phyloP scores from a whole-genome alignment of 371 early-diverging fungal species.

The Rhizopus sp. region DNA sequence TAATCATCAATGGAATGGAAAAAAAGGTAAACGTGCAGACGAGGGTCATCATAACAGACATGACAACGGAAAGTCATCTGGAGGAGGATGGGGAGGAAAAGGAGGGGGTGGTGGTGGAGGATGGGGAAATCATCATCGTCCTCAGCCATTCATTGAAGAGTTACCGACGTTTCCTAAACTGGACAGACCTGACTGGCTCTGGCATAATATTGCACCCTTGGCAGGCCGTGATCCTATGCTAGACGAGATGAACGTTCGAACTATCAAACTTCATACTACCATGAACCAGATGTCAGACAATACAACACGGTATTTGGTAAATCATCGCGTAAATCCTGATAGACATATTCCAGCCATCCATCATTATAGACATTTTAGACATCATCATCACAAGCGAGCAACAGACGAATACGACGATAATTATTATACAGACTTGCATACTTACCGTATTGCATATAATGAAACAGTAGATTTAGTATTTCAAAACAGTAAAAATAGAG shows the following conservation, averaged over 20 bases:
- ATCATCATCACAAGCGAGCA: background rate
- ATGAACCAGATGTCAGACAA: slow-evolving; percentile 15
- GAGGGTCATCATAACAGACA: background rate
- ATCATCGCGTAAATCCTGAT: slow-evolving; percentile 20
- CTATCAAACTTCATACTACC: slow-evolving; percentile 25
- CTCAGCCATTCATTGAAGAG: slow-evolving; percentile 5
- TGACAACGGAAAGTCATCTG: background rate
- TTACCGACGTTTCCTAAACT: slow-evolving; percentile 21
- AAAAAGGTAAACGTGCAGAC: background rate
- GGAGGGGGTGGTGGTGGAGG: slow-evolving; percentile 8
- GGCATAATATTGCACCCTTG: slow-evolving; percentile 17
- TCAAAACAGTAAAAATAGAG: slow-evolving; percentile 26
- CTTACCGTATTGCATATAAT: slow-evolving; percentile 28
- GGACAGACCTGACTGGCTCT: slow-evolving; percentile 24
- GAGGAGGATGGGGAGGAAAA: background rate
- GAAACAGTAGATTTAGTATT: slow-evolving; percentile 44
- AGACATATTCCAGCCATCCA: slow-evolving; percentile 4
- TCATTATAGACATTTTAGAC: background rate
- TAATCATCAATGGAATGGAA: background rate
- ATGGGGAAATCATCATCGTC: too few relatives aligned
- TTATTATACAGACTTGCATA: slow-evolving; percentile 17
- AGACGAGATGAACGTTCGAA: slow-evolving; percentile 24
- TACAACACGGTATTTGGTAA: slow-evolving; percentile 35
- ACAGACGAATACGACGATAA: slow-evolving; percentile 10
- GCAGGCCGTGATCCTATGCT: slow-evolving; percentile 16